Percentiles rank a stretch among this genome's conserved stretches.
Evolutionary conservation across 2,329 filamentous ascomycete genomes (phyloP).

Genomic region (Arthroderma uncinatum): DNA sequence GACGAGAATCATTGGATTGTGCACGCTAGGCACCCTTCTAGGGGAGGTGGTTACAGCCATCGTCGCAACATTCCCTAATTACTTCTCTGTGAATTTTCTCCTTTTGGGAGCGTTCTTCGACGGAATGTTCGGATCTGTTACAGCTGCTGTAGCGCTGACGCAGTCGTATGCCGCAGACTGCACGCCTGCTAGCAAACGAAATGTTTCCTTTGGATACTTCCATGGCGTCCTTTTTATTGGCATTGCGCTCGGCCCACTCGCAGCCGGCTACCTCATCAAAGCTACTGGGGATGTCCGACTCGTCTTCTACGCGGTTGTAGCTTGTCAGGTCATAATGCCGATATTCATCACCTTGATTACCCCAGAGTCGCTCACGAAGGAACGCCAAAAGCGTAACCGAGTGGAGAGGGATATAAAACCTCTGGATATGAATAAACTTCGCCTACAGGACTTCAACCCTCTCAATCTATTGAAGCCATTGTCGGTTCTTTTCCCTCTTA

Average conservation of each 20-base stretch:
- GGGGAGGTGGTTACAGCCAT: conserved; percentile 68
- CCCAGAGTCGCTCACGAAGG: conserved; percentile 72
- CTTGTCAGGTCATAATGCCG: conserved; percentile 63
- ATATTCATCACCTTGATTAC: conserved; percentile 58
- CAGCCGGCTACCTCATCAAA: conserved; percentile 70
- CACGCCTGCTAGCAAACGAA: conserved; percentile 65
- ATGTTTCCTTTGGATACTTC: conserved; percentile 77
- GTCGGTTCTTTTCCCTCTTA: conserved; percentile 60
- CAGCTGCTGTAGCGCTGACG: conserved; percentile 63
- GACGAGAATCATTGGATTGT: conserved; percentile 59
- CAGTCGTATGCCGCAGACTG: conserved; percentile 88
- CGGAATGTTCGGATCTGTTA: conserved; percentile 80
- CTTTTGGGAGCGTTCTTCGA: conserved; percentile 67
- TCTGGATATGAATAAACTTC: conserved; percentile 23
- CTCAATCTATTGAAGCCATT: conserved; percentile 67
- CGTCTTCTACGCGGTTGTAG: conserved; percentile 75
- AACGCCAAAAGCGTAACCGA: conserved; percentile 57
- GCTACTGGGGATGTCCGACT: conserved; percentile 61
- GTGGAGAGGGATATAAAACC: conserved; percentile 49
- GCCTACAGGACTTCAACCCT: conserved; percentile 29
- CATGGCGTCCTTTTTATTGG: conserved; percentile 81
- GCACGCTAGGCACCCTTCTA: conserved; percentile 61
- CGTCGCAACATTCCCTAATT: conserved; percentile 62
- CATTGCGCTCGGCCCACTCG: conserved; percentile 73
- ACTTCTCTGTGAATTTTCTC: conserved; percentile 65